Conservation (phyloP, 495 filamentous ascomycete species). For the Tuber brumale region DNA sequence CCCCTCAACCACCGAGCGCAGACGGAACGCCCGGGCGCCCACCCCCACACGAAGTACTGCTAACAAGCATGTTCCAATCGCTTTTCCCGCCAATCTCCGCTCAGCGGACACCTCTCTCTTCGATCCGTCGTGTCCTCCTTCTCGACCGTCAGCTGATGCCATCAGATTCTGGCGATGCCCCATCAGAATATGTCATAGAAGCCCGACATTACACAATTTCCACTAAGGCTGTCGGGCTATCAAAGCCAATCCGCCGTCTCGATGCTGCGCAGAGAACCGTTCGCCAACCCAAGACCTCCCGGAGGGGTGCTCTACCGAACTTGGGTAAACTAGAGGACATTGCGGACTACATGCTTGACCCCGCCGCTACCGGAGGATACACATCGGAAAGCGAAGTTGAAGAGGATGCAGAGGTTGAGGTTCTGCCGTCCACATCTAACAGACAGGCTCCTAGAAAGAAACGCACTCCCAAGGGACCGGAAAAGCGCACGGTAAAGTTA, state of each 20-base stretch:
- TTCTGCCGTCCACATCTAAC: constrained; percentile 60
- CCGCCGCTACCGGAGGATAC: constrained; percentile 71
- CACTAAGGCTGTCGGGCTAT: constrained; percentile 76
- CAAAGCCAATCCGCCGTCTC: constrained; percentile 71
- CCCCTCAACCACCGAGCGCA: constrained; percentile 54
- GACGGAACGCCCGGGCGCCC: constrained; percentile 59
- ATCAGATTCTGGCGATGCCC: constrained; percentile 44
- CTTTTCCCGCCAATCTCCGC: constrained; percentile 95
- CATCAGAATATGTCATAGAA: constrained; percentile 74
- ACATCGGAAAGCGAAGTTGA: constrained; percentile 88
- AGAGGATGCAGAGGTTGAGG: constrained; percentile 91
- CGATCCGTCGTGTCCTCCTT: constrained; percentile 81
- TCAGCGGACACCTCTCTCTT: constrained; percentile 75
- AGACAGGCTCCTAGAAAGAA: constrained; percentile 33
- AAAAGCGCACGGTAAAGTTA: constrained; percentile 83
- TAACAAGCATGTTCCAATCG: constrained; percentile 90
- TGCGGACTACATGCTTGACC: constrained; percentile 85
- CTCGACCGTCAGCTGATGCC: constrained; percentile 64
- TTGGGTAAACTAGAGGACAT: constrained; percentile 86
- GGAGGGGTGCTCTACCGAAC: constrained; percentile 68
- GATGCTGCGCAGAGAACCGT: constrained; percentile 72
- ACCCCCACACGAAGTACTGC: constrained; percentile 86
- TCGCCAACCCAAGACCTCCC: constrained; percentile 44
- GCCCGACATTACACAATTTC: constrained; percentile 92
- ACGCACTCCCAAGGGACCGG: constrained; percentile 41